Base-by-base conservation (phyloP, 768 basidiomycete species). In the Obba rivulosa region DNA sequence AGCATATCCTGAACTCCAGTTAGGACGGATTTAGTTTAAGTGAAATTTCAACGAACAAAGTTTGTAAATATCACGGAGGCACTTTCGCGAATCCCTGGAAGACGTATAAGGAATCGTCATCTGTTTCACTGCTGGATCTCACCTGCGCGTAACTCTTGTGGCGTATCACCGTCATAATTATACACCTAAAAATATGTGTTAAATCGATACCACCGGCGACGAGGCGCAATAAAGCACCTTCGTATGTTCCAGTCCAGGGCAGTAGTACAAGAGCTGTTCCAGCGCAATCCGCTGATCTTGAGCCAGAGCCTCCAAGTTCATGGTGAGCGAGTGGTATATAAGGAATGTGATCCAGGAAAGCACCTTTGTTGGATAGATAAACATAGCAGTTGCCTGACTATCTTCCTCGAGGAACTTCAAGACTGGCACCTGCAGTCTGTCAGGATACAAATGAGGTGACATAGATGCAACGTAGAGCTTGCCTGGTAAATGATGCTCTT, bases 121-220 rank as follows among this genome's bases (percentile, higher is more conserved):
- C 43, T 4, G 38, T 28, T 17, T 4, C 31, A 41, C 1, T 20
- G 8, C 4, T 28, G 46, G 10, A 0, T 55, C 66, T 41, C 49
- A 86, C 88, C 74, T 53, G 73, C 65, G 44, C 92, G 76, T 22
- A 65, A 61, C 28, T 89, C 85, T 62, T 79, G 76, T 0, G 85
- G 81, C 0, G 92, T 94, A 59, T 95, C 92, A 0, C 92, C 92
- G 53, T 95, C 92, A 59, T 91, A 95, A 0, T 86, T 93, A 2
- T 80, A 80, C 11, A 90, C 74, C 78, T 80, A 45, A 34, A 24
- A 43, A 45, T 40, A 2, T 37, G 36, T 34, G 4, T 11, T 4
- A 22, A 18, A 35, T 38, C 14, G 11, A 4, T 31, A n/a, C 8
- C 2, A 25, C 25, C 46, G 28, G 5, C 39, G 28, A 31, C 18